A percentile compares a stretch with the other conserved stretches of the same genome.
phyloP scores from a whole-genome alignment of 2,329 filamentous ascomycete genomes.

The Trichoderma sp. region DNA sequence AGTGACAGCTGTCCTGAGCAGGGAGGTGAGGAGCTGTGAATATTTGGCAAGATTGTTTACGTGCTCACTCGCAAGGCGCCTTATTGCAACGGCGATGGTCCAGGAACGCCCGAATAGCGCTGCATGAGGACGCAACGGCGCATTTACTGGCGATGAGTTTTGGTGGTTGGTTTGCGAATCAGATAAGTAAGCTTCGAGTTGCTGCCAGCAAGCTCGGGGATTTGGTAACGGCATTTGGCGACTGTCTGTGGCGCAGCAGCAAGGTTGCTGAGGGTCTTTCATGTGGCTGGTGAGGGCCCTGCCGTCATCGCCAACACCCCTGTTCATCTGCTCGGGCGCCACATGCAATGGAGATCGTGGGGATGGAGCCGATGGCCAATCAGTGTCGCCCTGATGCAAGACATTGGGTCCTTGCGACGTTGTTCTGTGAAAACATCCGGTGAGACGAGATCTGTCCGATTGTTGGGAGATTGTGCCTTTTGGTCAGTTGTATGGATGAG shows the following conservation, averaged over 20 bases:
- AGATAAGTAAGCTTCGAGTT: not conserved
- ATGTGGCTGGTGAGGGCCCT: constrained; percentile 11
- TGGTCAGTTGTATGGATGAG: not conserved
- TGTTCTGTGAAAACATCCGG: not conserved
- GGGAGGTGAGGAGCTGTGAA: too few species aligned
- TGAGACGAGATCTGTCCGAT: constrained; percentile 2
- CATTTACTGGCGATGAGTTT: not conserved
- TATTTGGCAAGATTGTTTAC: not conserved
- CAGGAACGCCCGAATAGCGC: not conserved
- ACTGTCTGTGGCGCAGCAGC: constrained; percentile 9
- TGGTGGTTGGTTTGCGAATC: not conserved
- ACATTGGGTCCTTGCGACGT: constrained; percentile 9
- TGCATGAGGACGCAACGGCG: not conserved
- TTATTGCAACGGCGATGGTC: not conserved
- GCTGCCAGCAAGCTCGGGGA: not conserved
- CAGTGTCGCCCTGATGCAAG: constrained; percentile 19
- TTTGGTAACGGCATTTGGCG: constrained; percentile 3
- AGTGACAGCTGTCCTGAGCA: constrained; percentile 19
- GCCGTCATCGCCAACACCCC: not conserved
- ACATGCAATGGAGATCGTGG: constrained; percentile 27
- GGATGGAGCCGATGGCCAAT: constrained; percentile 12
- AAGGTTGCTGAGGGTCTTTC: not conserved
- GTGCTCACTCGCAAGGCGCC: not conserved
- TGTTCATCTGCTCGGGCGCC: constrained; percentile 9
- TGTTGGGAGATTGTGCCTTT: not conserved